These are phyloP conservation scores for Blechomonas ayalai DNA, from an alignment of 208 protist genomes.

Conservation along the genomic window DNA sequence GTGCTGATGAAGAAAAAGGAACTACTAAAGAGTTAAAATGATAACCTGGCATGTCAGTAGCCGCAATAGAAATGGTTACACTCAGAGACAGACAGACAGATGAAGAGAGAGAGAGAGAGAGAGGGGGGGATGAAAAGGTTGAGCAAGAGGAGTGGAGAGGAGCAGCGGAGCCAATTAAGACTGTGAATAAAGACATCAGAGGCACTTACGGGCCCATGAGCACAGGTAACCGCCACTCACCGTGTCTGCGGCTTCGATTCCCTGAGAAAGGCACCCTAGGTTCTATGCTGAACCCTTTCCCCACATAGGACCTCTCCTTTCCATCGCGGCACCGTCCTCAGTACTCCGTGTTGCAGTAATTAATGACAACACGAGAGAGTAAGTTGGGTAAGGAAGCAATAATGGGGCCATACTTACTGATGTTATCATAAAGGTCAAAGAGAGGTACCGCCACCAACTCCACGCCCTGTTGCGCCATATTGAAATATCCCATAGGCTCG, in stretches of 20 bases:
- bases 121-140: neutral
- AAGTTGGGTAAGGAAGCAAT: slow-evolving; percentile 72
- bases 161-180: neutral
- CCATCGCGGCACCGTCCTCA: neutral
- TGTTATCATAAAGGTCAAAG: slow-evolving; percentile 90
- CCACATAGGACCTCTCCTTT: neutral
- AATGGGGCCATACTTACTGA: slow-evolving; percentile 72
- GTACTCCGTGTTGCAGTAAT: slow-evolving; percentile 68
- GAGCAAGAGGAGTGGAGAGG: neutral
- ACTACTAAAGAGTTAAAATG: slow-evolving; percentile 1
- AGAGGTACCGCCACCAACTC: slow-evolving; percentile 85
- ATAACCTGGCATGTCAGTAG: too few relatives aligned
- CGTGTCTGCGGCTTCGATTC: too few relatives aligned
- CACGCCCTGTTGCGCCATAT: slow-evolving; percentile 45
- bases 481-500: slow-evolving; percentile 62
- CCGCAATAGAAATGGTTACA: neutral
- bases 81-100: slow-evolving; percentile 6
- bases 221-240: too few relatives aligned
- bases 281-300: neutral
- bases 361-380: slow-evolving; percentile 78
- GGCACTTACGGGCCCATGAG: too few relatives aligned
- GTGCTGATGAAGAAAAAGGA: slow-evolving; percentile 5
- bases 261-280: too few relatives aligned
- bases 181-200: too few relatives aligned
- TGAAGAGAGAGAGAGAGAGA: slow-evolving; percentile 6